phyloP scores from a whole-genome alignment of 2,329 filamentous ascomycete species.

The Beauveria brongniartii region DNA sequence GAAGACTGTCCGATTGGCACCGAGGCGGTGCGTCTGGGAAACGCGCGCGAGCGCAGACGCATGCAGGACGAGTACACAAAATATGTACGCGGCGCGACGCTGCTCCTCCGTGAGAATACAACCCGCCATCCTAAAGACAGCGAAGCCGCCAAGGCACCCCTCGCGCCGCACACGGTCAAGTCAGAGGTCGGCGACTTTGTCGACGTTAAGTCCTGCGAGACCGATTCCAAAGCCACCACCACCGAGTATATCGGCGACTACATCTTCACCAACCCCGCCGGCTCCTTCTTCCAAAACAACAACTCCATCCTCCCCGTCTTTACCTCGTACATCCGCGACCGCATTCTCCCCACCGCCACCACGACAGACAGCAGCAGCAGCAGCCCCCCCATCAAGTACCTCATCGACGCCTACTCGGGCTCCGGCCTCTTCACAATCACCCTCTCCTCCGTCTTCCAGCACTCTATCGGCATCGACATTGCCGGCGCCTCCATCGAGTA shows the following conservation, averaged over 20 bases:
- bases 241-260: constrained; percentile 84
- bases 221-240: constrained; percentile 71
- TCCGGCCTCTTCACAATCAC: constrained; percentile 96
- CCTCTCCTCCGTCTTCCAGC: constrained; percentile 74
- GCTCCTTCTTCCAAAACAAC: constrained; percentile 99
- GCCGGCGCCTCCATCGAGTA: constrained; percentile 68
- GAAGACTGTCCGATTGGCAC: constrained; percentile 97
- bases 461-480: constrained; percentile 86
- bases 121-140: constrained; percentile 50
- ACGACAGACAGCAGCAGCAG: constrained; percentile 31
- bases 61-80: constrained; percentile 61
- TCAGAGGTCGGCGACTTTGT: constrained; percentile 49
- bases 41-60: constrained; percentile 69
- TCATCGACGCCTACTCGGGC: constrained; percentile 96
- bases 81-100: constrained; percentile 76
- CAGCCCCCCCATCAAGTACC: constrained; percentile 58
- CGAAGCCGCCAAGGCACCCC: constrained; percentile 19
- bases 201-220: constrained; percentile 83
- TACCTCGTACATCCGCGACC: constrained; percentile 76
- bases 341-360: constrained; percentile 53
- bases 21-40: constrained; percentile 69
- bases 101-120: constrained; percentile 83
- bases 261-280: constrained; percentile 83
- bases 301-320: constrained; percentile 89
- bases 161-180: constrained; percentile 28